Conservation (phyloP, 371 early-diverging fungal genomes). For the Rhizopus stolonifer region DNA sequence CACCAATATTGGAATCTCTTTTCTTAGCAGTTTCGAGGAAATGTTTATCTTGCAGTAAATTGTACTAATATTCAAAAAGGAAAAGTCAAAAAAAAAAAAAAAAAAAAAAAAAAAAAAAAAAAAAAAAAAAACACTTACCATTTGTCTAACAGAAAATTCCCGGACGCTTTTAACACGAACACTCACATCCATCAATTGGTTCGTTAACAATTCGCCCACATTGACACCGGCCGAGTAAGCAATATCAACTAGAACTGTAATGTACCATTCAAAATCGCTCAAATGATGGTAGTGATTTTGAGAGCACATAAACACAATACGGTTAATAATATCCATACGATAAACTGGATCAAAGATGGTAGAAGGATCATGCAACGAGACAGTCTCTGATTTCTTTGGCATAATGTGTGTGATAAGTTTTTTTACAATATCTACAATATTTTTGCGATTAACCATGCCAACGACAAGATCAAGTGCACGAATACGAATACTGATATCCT, state of each 20-base stretch:
- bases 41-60: slow-evolving; percentile 56
- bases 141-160: slow-evolving; percentile 70
- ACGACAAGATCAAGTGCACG: slow-evolving; percentile 85
- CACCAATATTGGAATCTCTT: slow-evolving; percentile 70
- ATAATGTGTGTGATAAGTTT: slow-evolving; percentile 77
- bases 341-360: slow-evolving; percentile 71
- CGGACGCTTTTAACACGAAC: slow-evolving; percentile 88
- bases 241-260: slow-evolving; percentile 76
- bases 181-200: slow-evolving; percentile 85
- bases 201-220: slow-evolving; percentile 67
- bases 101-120: no score
- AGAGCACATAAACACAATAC: slow-evolving; percentile 81
- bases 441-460: slow-evolving; percentile 81
- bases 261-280: slow-evolving; percentile 95
- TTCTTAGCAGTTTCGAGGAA: slow-evolving; percentile 63
- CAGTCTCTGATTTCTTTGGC: slow-evolving; percentile 29
- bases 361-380: slow-evolving; percentile 40
- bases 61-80: no score
- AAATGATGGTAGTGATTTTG: slow-evolving; percentile 81
- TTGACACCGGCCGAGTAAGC: slow-evolving; percentile 72
- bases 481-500: slow-evolving; percentile 87
- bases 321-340: slow-evolving; percentile 75
- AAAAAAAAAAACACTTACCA: slow-evolving; percentile 47
- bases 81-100: no score
- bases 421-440: slow-evolving; percentile 79